Conservation (phyloP, 2,329 filamentous ascomycete species). For the Penicillium sp. region DNA sequence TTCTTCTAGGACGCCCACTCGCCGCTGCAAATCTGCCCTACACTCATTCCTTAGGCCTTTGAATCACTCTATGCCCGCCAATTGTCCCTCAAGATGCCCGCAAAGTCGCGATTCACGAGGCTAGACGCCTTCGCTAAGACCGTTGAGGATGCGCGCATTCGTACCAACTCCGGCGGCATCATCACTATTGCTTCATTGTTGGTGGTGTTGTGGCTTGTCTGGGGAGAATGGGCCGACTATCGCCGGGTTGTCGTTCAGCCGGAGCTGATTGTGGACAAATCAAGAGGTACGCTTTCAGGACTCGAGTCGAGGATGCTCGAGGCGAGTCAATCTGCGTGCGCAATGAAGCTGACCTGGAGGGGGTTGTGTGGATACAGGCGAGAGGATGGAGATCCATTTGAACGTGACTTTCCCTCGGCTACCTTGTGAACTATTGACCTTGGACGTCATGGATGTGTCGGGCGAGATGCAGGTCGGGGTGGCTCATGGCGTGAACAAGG, state of each 20-base stretch:
- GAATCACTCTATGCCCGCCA: conserved; percentile 31
- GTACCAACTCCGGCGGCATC: conserved; percentile 92
- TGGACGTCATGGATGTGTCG: conserved; percentile 99
- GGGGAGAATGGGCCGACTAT: conserved; percentile 97
- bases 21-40: conserved; percentile 3
- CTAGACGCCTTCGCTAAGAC: conserved; percentile 99
- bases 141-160: conserved; percentile 94
- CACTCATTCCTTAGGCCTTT: conserved; percentile 1
- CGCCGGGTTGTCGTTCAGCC: conserved; percentile 81
- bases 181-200: conserved; percentile 90
- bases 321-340: not conserved
- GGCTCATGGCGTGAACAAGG: conserved; percentile 88
- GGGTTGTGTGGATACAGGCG: conserved; percentile 56
- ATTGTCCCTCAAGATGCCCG: conserved; percentile 63
- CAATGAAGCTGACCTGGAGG: conserved; percentile 15
- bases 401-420: conserved; percentile 95
- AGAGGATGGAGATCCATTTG: conserved; percentile 98
- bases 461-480: conserved; percentile 96
- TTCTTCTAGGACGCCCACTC: conserved; percentile 9
- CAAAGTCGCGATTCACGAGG: conserved; percentile 91
- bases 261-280: conserved; percentile 94
- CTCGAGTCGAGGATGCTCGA: not conserved
- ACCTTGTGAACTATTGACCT: conserved; percentile 90
- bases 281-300: conserved; percentile 65
- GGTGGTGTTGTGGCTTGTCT: conserved; percentile 82